phyloP scores from a whole-genome alignment of 164 flowering plant species.

The Brasenia schreberi region DNA sequence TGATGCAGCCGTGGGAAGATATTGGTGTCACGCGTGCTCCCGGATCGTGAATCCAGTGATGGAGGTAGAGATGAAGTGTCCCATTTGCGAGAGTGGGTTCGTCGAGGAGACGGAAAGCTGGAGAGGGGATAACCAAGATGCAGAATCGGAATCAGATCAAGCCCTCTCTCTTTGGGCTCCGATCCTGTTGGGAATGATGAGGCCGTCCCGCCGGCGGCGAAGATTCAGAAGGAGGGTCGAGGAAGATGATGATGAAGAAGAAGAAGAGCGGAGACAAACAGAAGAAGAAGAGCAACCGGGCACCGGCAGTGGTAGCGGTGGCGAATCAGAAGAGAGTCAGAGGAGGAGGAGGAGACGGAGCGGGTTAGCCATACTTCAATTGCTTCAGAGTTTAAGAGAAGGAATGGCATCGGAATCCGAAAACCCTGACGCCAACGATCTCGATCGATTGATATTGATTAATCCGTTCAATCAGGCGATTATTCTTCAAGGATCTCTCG shows the following conservation, averaged over 20 bases:
- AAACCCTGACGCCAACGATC: constrained; percentile 16
- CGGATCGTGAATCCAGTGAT: constrained; percentile 49
- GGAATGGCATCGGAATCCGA: constrained; percentile 35
- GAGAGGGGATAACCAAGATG: constrained; percentile 4
- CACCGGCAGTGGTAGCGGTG: constrained; percentile 14
- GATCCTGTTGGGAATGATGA: constrained; percentile 70
- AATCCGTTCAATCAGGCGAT: constrained; percentile 54
- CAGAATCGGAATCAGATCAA: constrained; percentile 35
- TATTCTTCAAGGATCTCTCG: constrained; percentile 38
- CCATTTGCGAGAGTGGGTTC: constrained; percentile 57
- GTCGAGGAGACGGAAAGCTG: constrained; percentile 52
- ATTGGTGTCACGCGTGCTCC: constrained; percentile 73
- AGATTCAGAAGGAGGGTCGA: constrained; percentile 18
- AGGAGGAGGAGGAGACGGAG: constrained; percentile 49
- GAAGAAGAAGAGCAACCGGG: constrained; percentile 28
- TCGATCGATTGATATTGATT: constrained; percentile 44
- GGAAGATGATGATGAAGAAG: constrained; percentile 14
- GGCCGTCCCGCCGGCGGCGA: constrained; percentile 27
- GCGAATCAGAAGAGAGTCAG: constrained; percentile 26
- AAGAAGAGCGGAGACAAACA: constrained; percentile 13
- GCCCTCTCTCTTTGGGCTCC: constrained; percentile 79
- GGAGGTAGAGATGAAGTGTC: constrained; percentile 70
- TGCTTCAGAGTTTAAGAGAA: constrained; percentile 20
- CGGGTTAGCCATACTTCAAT: constrained; percentile 38
- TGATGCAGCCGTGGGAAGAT: constrained; percentile 32